Base-by-base conservation (phyloP, 306 rosid species). In the Inga oerstediana region DNA sequence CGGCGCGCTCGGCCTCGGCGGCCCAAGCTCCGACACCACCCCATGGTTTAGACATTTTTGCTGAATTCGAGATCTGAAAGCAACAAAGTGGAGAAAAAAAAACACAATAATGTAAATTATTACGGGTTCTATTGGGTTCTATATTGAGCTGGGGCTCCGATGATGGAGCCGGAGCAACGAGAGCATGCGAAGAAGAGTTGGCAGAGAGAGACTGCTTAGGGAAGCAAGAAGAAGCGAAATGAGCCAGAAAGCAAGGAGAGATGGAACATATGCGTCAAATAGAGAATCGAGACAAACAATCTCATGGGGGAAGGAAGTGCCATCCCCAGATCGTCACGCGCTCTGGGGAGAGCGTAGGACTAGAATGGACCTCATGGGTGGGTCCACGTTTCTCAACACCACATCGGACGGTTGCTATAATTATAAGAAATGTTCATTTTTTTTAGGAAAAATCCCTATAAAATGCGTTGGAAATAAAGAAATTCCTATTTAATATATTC, bases 21-120 rank as follows among this genome's bases (percentile, higher is more conserved):
- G 99, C 99, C 99, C 99, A 97, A 9, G 93, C 90, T 78, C 98
- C 97, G 90, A 86, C 72, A n/a, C 81, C 86, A 30, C 97, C 91
- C 99, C 98, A 94, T n/a, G 98, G 92, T 45, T 88, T 92, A 27
- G 97, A 91, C 99, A 97, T 97, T 65, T 81, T 79, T 74, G 27
- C 10, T 49, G 35, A 15, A 7, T n/a, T 77, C 27, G 84, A 81
- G 95, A 92, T 91, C 94, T 86, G 89, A 79, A 71, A 77, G 17
- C 45, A 76, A 84, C 9, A 49, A 66, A 80, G 32, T 8, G 19
- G 46, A 44, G 37, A 30, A 44, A 13, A 15, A 17, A 46, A 74
- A n/a, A 12, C 51, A 35, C 11, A 11, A 24, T 24, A 80, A 58
- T 75, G 61, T 24, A 16, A 68, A 24, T 11, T 15, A 39, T 19